A percentile compares a stretch with the other conserved stretches of the same genome.
Conservation (phyloP, 1,139 yeast species). For the Oligophagozyma castellii region DNA sequence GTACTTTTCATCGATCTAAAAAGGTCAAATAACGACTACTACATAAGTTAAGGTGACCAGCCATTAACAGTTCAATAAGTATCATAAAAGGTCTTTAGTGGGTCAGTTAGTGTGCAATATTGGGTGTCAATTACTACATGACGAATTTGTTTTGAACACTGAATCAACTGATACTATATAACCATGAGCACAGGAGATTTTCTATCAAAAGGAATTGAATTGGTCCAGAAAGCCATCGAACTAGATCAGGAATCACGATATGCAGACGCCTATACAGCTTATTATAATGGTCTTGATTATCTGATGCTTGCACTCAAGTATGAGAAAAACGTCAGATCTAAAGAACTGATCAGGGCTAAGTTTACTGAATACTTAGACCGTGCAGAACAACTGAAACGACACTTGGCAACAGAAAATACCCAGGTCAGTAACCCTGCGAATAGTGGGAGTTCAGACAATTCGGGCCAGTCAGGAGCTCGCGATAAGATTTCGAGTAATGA, state of each 20-base stretch:
- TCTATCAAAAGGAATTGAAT: constrained; percentile 81
- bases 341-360: constrained; percentile 77
- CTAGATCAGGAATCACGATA: constrained; percentile 85
- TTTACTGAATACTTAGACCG: constrained; percentile 84
- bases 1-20: too few relatives aligned
- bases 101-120: too few relatives aligned
- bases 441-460: constrained; percentile 13
- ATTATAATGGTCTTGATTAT: constrained; percentile 88
- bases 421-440: constrained; percentile 22
- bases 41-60: too few relatives aligned
- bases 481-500: constrained; percentile 28
- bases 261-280: constrained; percentile 87
- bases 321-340: constrained; percentile 82
- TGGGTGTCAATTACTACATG: too few relatives aligned
- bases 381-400: constrained; percentile 90
- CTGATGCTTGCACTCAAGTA: constrained; percentile 92
- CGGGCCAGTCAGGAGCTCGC: constrained; percentile 21
- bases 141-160: too few relatives aligned
- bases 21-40: too few relatives aligned
- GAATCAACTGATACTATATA: too few relatives aligned
- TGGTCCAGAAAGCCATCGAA: constrained; percentile 89
- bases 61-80: too few relatives aligned
- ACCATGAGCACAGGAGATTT: constrained; percentile 70
- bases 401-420: constrained; percentile 49
- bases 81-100: too few relatives aligned